Base-by-base conservation (phyloP, 176 grass and related monocot genomes). In the Avena sativa region DNA sequence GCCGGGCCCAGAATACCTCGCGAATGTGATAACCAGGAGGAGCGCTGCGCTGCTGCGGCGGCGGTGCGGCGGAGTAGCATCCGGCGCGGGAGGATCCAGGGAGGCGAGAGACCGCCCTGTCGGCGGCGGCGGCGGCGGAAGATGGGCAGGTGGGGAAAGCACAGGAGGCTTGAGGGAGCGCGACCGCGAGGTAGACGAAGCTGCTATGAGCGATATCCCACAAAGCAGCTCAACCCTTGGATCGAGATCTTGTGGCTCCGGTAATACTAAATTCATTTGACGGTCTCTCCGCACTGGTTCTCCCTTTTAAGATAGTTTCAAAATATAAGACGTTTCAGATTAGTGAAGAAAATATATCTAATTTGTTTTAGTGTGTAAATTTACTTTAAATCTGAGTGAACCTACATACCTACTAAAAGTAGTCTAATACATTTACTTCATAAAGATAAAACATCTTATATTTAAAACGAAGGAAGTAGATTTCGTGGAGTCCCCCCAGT, bases 21-120 rank as follows among this genome's bases (percentile, higher is more conserved):
- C 12, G 30, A 50, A 21, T 5, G 6, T 23, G 56, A 23, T 47
- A 67, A 20, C 46, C 5, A 76, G 9, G 25, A 58, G 13, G 74
- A 87, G 57, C 36, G 80, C 56, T 90, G 82, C 57, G 74, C 80
- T 78, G 79, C 79, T 19, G 89, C 79, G 53, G 66, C 46, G 65
- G 65, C 3, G 23, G 23, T 56, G 16, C 80, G 56, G 85, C 85
- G 89, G 36, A 90, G 89, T 55, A 90, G 80, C 89, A 90, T 90
- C 74, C 84, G 84, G 65, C 58, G 82, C 48, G 3, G 40, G 9
- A 10, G 14, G 50, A 53, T 77, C 19, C 23, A 28, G 78, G 20
- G 79, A 52, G 20, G 61, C 61, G 57, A 46, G 51, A 9, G 80
- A 46, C 79, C 61, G 43, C 84, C 88, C 73, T 38, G 74, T 28